phyloP scores from a whole-genome alignment of 2,329 filamentous ascomycete genomes.

The Sporothrix brasiliensis region DNA sequence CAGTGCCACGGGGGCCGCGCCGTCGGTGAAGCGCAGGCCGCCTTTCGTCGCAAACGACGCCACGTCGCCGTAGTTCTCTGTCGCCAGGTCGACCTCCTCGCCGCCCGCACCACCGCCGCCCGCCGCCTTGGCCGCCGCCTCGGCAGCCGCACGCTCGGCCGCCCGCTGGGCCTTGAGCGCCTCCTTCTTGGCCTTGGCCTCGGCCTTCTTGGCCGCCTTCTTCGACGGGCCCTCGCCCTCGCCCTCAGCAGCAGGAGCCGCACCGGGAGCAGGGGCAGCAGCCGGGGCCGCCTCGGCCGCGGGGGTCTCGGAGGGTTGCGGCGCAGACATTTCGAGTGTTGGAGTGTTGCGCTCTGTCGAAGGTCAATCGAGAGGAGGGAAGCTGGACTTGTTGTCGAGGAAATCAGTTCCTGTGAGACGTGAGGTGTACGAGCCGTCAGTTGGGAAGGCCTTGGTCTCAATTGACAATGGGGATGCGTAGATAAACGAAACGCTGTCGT shows the following conservation, averaged over 20 bases:
- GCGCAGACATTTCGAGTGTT: slow-evolving; percentile 28
- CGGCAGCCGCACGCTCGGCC: slow-evolving; percentile 75
- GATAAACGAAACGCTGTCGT: not conserved
- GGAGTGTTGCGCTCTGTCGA: not conserved
- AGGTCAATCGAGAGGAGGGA: not conserved
- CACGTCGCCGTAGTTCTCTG: slow-evolving; percentile 73
- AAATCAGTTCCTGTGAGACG: not conserved
- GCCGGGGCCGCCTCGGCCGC: slow-evolving; percentile 25
- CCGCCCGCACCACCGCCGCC: slow-evolving; percentile 65
- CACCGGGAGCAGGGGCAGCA: slow-evolving; percentile 9
- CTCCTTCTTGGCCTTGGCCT: slow-evolving; percentile 85
- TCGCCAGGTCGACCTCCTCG: slow-evolving; percentile 66
- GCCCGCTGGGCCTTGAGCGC: slow-evolving; percentile 73
- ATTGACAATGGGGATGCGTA: not conserved
- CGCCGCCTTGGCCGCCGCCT: slow-evolving; percentile 55
- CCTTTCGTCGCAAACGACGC: slow-evolving; percentile 45
- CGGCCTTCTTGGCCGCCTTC: slow-evolving; percentile 82
- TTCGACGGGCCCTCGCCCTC: slow-evolving; percentile 62
- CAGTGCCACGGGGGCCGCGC: slow-evolving; percentile 62
- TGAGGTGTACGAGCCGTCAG: not conserved
- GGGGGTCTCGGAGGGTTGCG: slow-evolving; percentile 27
- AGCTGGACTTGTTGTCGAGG: not conserved
- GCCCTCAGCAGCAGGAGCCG: slow-evolving; percentile 40
- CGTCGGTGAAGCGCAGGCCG: slow-evolving; percentile 55
- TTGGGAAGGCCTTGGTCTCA: not conserved